Conservation (phyloP, 2,329 filamentous ascomycete genomes). For the Stromatinia cepivora region DNA sequence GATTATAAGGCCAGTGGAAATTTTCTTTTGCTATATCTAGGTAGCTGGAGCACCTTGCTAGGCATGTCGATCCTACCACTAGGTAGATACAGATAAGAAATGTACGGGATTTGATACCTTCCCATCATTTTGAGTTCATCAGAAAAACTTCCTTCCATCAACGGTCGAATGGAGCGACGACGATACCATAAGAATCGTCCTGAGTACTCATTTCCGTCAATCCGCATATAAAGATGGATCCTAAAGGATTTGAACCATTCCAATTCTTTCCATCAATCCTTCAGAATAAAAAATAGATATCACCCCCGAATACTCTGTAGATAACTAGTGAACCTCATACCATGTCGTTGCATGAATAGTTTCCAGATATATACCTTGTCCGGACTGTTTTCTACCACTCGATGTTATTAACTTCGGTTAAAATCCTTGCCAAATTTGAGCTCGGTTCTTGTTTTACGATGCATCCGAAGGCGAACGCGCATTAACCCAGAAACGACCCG, state of each 20-base stretch:
- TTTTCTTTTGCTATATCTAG: too few species aligned
- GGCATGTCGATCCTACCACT: not conserved
- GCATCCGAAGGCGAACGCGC: slow-evolving; percentile 16
- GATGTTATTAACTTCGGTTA: slow-evolving; percentile 8
- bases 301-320: not conserved
- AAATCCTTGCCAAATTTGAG: slow-evolving; percentile 17
- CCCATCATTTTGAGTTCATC: not conserved
- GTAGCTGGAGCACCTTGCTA: not conserved
- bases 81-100: not conserved
- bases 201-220: not conserved
- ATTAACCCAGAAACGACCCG: slow-evolving; percentile 7
- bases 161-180: not conserved
- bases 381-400: not conserved
- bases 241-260: not conserved
- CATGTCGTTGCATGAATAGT: slow-evolving; percentile 13
- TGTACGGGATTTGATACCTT: not conserved
- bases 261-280: not conserved
- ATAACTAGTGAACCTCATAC: not conserved
- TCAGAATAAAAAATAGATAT: not conserved
- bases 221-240: not conserved
- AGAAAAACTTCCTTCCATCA: not conserved
- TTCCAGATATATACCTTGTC: not conserved
- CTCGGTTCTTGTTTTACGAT: slow-evolving; percentile 14
- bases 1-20: too few species aligned
- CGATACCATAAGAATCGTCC: not conserved